These are phyloP conservation scores for Onygenales sp. DNA, from an alignment of 2,329 filamentous ascomycete species.

Conservation along the genomic window DNA sequence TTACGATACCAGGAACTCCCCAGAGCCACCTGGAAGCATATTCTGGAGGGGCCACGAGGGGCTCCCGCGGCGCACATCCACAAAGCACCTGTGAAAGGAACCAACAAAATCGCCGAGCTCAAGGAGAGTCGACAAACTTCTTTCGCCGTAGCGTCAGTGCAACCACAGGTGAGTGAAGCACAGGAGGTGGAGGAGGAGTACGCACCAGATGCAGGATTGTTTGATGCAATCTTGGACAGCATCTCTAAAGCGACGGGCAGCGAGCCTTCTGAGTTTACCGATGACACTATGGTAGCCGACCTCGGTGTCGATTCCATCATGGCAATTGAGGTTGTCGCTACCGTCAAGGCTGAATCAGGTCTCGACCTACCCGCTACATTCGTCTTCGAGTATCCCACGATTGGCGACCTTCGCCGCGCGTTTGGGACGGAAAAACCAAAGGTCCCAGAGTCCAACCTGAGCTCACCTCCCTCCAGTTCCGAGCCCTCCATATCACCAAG, in stretches of 20 bases:
- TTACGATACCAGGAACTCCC: conserved; percentile 12
- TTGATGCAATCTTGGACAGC: conserved; percentile 2
- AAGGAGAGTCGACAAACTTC: not conserved
- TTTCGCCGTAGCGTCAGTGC: not conserved
- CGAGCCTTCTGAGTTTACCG: conserved; percentile 12
- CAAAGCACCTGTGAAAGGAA: not conserved
- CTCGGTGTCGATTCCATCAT: conserved; percentile 21
- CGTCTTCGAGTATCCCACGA: conserved; percentile 6
- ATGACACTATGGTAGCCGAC: conserved; percentile 13
- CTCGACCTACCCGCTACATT: conserved; percentile 3
- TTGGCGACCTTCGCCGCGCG: conserved; percentile 11
- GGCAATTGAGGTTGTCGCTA: conserved; percentile 16
- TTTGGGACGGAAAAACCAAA: conserved; percentile 6
- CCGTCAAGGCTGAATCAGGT: conserved; percentile 9
- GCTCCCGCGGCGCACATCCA: not conserved
- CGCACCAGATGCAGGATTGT: conserved; percentile 4
- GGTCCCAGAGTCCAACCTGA: not conserved
- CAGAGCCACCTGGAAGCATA: conserved; percentile 9
- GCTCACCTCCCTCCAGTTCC: conserved; percentile 1
- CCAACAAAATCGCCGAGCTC: not conserved
- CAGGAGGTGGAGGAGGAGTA: not conserved
- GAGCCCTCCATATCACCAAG: not conserved
- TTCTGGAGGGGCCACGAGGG: conserved; percentile 1
- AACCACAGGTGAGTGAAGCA: conserved; percentile 1
- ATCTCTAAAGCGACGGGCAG: conserved; percentile 16